Percentiles rank a stretch among this genome's conserved stretches.
phyloP scores from a whole-genome alignment of 768 basidiomycete genomes.

The Amanita rimosa region DNA sequence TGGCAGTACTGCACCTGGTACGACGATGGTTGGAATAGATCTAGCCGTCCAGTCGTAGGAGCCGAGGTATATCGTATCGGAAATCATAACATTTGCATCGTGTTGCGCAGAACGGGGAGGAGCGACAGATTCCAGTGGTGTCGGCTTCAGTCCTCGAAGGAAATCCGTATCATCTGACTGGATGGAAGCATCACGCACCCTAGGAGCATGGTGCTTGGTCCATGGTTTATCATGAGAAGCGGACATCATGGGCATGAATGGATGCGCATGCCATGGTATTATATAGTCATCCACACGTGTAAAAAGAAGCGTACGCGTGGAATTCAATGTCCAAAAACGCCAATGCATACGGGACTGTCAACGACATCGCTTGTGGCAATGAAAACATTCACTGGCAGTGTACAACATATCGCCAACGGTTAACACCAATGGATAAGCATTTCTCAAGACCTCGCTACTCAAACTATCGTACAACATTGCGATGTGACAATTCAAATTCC shows the following conservation, averaged over 20 bases:
- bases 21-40: slow-evolving; percentile 26
- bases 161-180: not conserved
- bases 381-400: too few relatives aligned
- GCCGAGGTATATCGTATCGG: slow-evolving; percentile 14
- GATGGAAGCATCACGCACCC: not conserved
- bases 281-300: not conserved
- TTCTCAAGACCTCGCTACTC: too few relatives aligned
- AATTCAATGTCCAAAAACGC: too few relatives aligned
- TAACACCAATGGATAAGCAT: too few relatives aligned
- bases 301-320: not conserved
- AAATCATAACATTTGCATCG: slow-evolving; percentile 16
- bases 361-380: too few relatives aligned
- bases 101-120: not conserved
- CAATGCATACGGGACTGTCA: too few relatives aligned
- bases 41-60: slow-evolving; percentile 37
- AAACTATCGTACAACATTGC: too few relatives aligned
- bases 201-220: not conserved
- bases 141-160: not conserved
- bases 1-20: slow-evolving; percentile 22
- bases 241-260: not conserved
- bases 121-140: not conserved
- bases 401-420: too few relatives aligned
- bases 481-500: not conserved
- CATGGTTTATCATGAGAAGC: not conserved
- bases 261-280: not conserved